phyloP scores from a whole-genome alignment of 306 rosid species.

The Lupinus albus region DNA sequence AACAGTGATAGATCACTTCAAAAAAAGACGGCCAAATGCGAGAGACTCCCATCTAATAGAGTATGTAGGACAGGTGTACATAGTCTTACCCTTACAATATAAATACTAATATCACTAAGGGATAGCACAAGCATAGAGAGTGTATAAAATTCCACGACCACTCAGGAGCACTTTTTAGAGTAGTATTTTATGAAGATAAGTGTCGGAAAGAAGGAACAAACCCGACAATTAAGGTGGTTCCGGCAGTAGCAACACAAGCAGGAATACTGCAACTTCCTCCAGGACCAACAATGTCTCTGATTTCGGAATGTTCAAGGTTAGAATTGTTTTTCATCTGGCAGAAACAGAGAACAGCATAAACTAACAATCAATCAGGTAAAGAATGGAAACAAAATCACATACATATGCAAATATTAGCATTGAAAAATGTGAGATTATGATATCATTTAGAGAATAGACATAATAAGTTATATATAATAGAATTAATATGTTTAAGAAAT shows the following conservation, averaged over 20 bases:
- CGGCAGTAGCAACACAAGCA: conserved; percentile 86
- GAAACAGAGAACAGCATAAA: conserved; percentile 23
- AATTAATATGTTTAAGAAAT: too few relatives aligned
- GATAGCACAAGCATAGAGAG: background rate
- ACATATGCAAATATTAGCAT: background rate
- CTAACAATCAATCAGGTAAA: background rate
- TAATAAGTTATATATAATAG: too few relatives aligned
- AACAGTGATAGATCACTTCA: too few relatives aligned
- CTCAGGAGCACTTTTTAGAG: background rate
- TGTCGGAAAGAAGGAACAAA: conserved; percentile 43
- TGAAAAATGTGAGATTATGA: background rate
- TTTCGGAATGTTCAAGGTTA: conserved; percentile 60
- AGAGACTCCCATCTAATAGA: too few relatives aligned
- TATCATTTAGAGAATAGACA: too few relatives aligned
- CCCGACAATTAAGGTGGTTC: conserved; percentile 85
- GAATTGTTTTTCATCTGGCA: conserved; percentile 62
- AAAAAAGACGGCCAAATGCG: too few relatives aligned
- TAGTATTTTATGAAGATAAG: conserved; percentile 1
- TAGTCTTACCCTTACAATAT: too few relatives aligned
- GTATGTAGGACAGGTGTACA: too few relatives aligned
- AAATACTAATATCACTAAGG: background rate
- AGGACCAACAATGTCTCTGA: conserved; percentile 58
- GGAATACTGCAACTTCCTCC: conserved; percentile 56
- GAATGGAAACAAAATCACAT: background rate
- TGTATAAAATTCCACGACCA: background rate